Percentiles rank a stretch among this genome's conserved stretches.
These are phyloP conservation scores for Phytopythium vexans DNA, from an alignment of 352 stramenopile species.

Conservation along the genomic window DNA sequence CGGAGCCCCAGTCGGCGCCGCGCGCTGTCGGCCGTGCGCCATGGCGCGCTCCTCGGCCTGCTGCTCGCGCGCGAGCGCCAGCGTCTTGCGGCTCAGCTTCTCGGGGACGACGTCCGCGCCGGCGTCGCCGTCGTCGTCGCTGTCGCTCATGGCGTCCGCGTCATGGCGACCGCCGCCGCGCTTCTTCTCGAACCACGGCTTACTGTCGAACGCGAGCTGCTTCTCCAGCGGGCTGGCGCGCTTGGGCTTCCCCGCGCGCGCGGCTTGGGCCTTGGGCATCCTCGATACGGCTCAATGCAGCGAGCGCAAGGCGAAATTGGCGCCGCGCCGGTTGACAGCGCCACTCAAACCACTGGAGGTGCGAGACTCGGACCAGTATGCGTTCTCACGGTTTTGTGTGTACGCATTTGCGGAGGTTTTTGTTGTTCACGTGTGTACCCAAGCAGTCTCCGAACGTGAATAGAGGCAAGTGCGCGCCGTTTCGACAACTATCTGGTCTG, in stretches of 20 bases:
- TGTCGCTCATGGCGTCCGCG: conserved; percentile 30
- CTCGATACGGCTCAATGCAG: background rate
- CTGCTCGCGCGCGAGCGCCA: conserved; percentile 72
- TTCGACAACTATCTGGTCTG: background rate
- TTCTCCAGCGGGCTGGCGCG: conserved; percentile 84
- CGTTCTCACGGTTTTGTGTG: background rate
- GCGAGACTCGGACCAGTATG: background rate
- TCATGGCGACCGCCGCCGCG: conserved; percentile 26
- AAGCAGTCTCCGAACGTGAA: too few relatives aligned
- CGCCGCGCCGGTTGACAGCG: background rate
- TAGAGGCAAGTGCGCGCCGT: too few relatives aligned
- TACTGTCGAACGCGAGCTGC: conserved; percentile 83
- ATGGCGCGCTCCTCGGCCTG: conserved; percentile 73
- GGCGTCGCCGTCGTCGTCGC: conserved; percentile 51
- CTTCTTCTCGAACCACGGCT: conserved; percentile 77
- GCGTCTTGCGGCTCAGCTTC: conserved; percentile 78
- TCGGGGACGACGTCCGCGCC: conserved; percentile 70
- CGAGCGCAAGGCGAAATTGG: background rate
- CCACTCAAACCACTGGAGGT: background rate
- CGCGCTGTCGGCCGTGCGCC: conserved; percentile 26
- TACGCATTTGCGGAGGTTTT: background rate
- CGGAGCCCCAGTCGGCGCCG: conserved; percentile 5
- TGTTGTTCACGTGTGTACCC: background rate
- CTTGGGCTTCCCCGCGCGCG: conserved; percentile 71
- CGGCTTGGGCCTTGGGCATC: conserved; percentile 58